These are phyloP conservation scores for Bullera alba DNA, from an alignment of 768 basidiomycete genomes.

Conservation along the genomic window DNA sequence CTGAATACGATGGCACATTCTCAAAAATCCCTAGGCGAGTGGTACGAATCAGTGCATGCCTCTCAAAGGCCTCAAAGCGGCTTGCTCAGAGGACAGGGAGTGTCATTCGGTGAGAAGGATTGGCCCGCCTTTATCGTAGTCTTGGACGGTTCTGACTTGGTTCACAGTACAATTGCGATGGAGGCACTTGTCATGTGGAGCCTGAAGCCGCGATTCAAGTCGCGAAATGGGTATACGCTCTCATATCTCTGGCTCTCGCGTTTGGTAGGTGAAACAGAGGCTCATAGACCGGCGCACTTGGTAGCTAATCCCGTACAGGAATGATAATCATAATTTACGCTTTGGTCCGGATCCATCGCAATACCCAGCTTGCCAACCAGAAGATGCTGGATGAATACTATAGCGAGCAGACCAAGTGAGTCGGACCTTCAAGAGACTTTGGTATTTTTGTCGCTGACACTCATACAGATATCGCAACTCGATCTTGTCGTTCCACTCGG, in stretches of 20 bases:
- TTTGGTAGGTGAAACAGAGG: slow-evolving; percentile 8
- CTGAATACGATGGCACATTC: not conserved
- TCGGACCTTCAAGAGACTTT: not conserved
- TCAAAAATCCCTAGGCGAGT: slow-evolving; percentile 7
- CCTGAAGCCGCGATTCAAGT: slow-evolving; percentile 13
- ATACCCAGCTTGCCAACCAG: not conserved
- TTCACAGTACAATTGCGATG: slow-evolving; percentile 12
- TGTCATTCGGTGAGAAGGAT: slow-evolving; percentile 23
- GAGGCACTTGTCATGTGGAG: slow-evolving; percentile 2
- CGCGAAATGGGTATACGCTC: slow-evolving; percentile 14
- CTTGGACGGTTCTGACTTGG: not conserved
- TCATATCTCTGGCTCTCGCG: slow-evolving; percentile 6
- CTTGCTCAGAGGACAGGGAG: slow-evolving; percentile 18
- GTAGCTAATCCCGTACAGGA: slow-evolving; percentile 1
- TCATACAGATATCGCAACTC: slow-evolving; percentile 19
- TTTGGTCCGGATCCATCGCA: slow-evolving; percentile 15
- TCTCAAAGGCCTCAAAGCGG: slow-evolving; percentile 1
- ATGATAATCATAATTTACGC: slow-evolving; percentile 12
- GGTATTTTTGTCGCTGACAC: not conserved
- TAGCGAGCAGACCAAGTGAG: slow-evolving; percentile 19
- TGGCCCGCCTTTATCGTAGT: not conserved
- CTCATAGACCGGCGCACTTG: not conserved
- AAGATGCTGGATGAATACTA: slow-evolving; percentile 23
- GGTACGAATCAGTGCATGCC: slow-evolving; percentile 9
- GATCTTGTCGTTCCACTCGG: slow-evolving; percentile 22